A percentile compares a stretch with the other conserved stretches of the same genome.
These are phyloP conservation scores for Syzygium aromaticum DNA, from an alignment of 345 rosid genomes.

Conservation along the genomic window DNA sequence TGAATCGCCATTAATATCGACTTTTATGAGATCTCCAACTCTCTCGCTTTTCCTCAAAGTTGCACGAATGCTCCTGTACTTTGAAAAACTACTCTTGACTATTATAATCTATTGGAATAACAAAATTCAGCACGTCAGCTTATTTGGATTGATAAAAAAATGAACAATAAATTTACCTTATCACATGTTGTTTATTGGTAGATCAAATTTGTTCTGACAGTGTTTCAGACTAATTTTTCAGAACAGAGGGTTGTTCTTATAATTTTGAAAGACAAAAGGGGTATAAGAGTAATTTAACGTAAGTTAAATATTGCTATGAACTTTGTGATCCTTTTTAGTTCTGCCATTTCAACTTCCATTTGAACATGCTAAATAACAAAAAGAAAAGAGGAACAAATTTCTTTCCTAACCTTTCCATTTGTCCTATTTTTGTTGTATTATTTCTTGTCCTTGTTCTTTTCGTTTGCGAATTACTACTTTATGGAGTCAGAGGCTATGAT, in stretches of 20 bases:
- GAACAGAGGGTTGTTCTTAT: background rate
- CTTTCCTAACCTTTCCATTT: background rate
- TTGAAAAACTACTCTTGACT: background rate
- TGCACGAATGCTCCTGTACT: background rate
- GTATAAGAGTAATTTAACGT: background rate
- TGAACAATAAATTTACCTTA: background rate
- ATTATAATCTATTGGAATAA: background rate
- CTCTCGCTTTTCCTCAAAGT: background rate
- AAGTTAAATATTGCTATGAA: background rate
- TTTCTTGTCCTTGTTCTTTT: background rate
- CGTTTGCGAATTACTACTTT: background rate
- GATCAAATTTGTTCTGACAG: background rate
- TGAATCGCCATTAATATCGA: background rate
- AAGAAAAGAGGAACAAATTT: background rate
- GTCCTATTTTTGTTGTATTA: background rate
- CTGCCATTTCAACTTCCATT: background rate
- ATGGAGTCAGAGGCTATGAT: background rate
- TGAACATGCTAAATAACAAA: background rate
- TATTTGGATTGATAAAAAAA: background rate
- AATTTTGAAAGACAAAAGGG: background rate
- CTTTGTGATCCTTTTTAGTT: background rate
- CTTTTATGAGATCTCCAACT: background rate
- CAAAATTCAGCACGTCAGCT: background rate
- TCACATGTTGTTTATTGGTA: background rate
- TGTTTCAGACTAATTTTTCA: background rate